A percentile compares a stretch with the other conserved stretches of the same genome.
Conservation (phyloP, 805 yeast species). For the Nakazawaea siamensis region DNA sequence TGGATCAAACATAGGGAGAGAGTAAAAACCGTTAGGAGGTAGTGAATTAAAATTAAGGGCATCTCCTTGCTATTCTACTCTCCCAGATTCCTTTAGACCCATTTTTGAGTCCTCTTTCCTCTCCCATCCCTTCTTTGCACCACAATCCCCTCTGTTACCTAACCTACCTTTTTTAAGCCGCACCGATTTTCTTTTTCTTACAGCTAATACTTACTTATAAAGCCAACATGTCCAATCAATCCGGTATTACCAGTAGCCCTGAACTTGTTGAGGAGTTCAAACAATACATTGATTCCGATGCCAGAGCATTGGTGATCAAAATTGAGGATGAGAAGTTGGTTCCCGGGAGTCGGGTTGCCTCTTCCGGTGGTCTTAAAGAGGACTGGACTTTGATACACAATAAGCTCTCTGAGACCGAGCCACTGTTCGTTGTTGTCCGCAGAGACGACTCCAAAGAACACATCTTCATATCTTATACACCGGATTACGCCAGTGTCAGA, state of each 20-base stretch:
- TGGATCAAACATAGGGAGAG: no score
- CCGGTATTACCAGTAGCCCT: conserved; percentile 45
- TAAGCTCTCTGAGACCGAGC: conserved; percentile 26
- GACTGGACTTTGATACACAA: conserved; percentile 28
- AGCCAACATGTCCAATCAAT: conserved; percentile 52
- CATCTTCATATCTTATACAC: conserved; percentile 75
- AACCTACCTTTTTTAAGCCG: no score
- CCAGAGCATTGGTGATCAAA: conserved; percentile 21
- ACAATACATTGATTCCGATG: conserved; percentile 23
- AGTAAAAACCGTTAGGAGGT: no score
- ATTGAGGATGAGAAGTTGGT: conserved; percentile 23
- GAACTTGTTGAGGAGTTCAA: conserved; percentile 39
- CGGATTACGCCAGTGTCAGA: conserved; percentile 76
- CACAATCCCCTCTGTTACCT: no score
- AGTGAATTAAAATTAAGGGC: no score
- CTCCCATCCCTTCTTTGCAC: no score
- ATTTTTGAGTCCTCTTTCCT: no score
- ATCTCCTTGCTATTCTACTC: no score
- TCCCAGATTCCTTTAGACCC: no score
- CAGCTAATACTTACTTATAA: no score
- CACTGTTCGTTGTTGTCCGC: conserved; percentile 43
- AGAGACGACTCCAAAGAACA: conserved; percentile 23
- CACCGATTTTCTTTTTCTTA: no score
- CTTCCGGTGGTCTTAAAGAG: conserved; percentile 20
- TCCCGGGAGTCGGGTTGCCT: conserved; percentile 24